A percentile compares a stretch with the other conserved stretches of the same genome.
These are phyloP conservation scores for Cetradonia linearis DNA, from an alignment of 495 filamentous ascomycete species.

Conservation along the genomic window DNA sequence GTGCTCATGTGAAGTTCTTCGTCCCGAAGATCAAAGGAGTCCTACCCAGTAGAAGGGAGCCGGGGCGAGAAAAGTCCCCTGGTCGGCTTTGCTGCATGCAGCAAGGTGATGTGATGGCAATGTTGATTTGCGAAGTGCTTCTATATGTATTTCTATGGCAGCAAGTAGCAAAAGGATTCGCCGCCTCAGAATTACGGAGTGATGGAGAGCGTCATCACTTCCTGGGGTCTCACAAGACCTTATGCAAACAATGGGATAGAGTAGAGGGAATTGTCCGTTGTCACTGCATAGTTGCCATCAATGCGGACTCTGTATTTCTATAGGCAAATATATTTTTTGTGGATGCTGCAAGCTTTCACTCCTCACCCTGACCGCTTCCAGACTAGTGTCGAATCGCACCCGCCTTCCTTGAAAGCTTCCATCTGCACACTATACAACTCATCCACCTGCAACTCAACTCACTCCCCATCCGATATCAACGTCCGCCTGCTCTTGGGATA, in stretches of 20 bases:
- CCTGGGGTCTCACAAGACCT: not conserved
- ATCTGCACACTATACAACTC: conserved; percentile 14
- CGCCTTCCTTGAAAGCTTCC: conserved; percentile 8
- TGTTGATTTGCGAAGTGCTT: not conserved
- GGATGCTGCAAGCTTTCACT: conserved; percentile 1
- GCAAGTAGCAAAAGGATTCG: not conserved
- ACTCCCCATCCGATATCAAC: not conserved
- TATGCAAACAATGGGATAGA: not conserved
- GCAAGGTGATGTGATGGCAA: conserved; percentile 11
- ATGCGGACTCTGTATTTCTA: not conserved
- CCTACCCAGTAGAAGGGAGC: conserved; percentile 1
- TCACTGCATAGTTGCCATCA: not conserved
- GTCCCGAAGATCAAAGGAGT: not conserved
- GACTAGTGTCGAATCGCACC: conserved; percentile 1
- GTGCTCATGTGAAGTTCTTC: not conserved
- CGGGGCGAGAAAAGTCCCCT: conserved; percentile 9
- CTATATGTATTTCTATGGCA: not conserved
- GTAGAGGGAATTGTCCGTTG: not conserved
- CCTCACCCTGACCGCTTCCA: not conserved
- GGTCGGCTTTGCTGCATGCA: conserved; percentile 13
- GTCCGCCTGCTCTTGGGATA: conserved; percentile 11
- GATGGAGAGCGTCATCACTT: not conserved
- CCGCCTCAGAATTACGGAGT: not conserved
- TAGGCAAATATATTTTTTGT: conserved; percentile 9
- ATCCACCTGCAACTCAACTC: not conserved